These are phyloP conservation scores for Trichomonas tenax DNA, from an alignment of 208 protist genomes.

Conservation along the genomic window DNA sequence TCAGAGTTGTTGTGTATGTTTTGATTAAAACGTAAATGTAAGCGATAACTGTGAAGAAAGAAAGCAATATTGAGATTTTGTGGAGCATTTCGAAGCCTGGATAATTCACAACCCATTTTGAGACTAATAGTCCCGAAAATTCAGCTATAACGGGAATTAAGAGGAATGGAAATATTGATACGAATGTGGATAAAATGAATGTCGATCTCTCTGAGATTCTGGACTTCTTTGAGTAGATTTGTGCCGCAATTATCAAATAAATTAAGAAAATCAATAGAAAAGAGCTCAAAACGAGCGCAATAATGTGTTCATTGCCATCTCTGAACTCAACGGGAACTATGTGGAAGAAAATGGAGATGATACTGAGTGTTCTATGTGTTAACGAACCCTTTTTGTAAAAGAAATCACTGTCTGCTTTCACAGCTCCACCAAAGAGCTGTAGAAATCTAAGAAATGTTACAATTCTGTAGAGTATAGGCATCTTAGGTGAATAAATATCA, in stretches of 20 bases:
- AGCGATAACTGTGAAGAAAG: not conserved
- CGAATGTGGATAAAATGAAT: not conserved
- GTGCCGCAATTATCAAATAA: not conserved
- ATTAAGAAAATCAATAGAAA: not conserved
- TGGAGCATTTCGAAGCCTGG: too few relatives aligned
- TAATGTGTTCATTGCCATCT: not conserved
- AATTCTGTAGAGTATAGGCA: not conserved
- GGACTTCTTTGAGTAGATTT: not conserved
- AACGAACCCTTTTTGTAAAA: not conserved
- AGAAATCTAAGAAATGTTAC: not conserved
- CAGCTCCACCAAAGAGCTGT: not conserved
- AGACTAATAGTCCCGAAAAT: not conserved
- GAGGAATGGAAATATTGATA: not conserved
- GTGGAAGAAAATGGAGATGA: not conserved
- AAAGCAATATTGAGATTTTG: not conserved
- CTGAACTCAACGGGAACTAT: not conserved
- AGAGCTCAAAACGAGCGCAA: not conserved
- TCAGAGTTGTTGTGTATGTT: not conserved
- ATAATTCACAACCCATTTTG: not conserved
- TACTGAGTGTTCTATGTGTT: not conserved
- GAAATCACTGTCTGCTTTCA: not conserved
- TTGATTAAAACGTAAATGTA: not conserved
- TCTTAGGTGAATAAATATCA: not conserved
- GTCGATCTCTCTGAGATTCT: not conserved
- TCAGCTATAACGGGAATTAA: not conserved